Base-by-base conservation (phyloP, 768 basidiomycete genomes). In the Coprinopsis strossmayeri region DNA sequence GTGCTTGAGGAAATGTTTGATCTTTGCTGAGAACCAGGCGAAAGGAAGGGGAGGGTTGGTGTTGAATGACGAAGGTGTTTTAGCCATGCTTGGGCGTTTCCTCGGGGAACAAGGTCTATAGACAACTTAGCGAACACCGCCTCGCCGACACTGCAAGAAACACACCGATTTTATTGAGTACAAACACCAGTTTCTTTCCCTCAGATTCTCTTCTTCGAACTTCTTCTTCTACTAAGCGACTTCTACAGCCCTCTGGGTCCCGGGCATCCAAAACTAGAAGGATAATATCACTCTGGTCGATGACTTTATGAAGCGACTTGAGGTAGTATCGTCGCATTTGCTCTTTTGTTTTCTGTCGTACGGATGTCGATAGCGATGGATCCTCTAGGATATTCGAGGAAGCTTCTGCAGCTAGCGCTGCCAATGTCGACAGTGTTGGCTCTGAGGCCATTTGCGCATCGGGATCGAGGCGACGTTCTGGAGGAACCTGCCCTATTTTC, bases 101-200 rank as follows among this genome's bases (percentile, higher is more conserved):
- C 77, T 41, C 81, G 76, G 3, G 95, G 91, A 10, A 98, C 84
- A 17, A 99, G 79, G 64, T 97, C 94, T 96, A 56, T 13, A n/a
- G 12, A 3, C 38, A 44, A 37, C 1, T 17, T 5, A 24, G 18
- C 38, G 47, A 43, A 28, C 32, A n/a, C n/a, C n/a, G n/a, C n/a
- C n/a, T n/a, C n/a, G n/a, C n/a, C n/a, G n/a, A n/a, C n/a, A n/a
- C n/a, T n/a, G n/a, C n/a, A n/a, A 34, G 20, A 18, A 12, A 67
- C 83, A 49, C 52, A 92, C 95, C 95, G 50, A 96, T 87, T 70
- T 99, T 97, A 65, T 97, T 98, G n/a, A 99, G 64, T 2, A 97
- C 91, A 46, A 92, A 91, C 1, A 99, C 82, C 25, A 98, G 69
- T 61, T 82, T 88, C 72, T 99, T 99, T 5, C 93, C 89, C 53